Percentiles rank a stretch among this genome's conserved stretches.
Conservation (phyloP, 768 basidiomycete species). For the Trametes elegans region DNA sequence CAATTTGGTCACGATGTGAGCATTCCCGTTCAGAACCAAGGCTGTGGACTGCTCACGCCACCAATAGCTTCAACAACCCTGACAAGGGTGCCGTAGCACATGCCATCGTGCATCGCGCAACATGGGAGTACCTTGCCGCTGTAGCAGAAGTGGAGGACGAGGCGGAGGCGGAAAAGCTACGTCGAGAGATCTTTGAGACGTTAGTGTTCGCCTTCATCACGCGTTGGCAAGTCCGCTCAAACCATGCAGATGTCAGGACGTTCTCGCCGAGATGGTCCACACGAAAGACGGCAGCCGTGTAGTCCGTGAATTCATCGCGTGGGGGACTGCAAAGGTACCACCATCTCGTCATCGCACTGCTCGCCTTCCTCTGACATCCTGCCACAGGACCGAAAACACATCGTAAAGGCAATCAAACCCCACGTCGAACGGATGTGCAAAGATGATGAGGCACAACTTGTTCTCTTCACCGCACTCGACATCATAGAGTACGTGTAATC, state of each 20-base stretch:
- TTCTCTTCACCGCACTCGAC: conserved; percentile 88
- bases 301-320: conserved; percentile 81
- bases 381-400: conserved; percentile 81
- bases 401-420: conserved; percentile 85
- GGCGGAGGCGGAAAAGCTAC: conserved; percentile 67
- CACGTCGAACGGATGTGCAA: conserved; percentile 86
- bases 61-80: conserved; percentile 80
- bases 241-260: conserved; percentile 67
- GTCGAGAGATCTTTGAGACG: conserved; percentile 81
- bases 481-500: conserved; percentile 69
- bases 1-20: conserved; percentile 73
- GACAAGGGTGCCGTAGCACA: conserved; percentile 89
- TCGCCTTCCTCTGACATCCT: not conserved
- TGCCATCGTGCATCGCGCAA: conserved; percentile 80
- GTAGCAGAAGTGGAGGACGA: conserved; percentile 57
- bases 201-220: conserved; percentile 32
- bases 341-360: not conserved
- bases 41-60: not conserved
- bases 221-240: too few relatives aligned
- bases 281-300: conserved; percentile 88
- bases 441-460: conserved; percentile 88
- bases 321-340: conserved; percentile 78
- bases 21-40: not conserved
- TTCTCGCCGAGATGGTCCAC: conserved; percentile 90
- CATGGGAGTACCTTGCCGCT: conserved; percentile 81